These are phyloP conservation scores for Cephaloascus fragrans DNA, from an alignment of 805 yeast species.

Conservation along the genomic window DNA sequence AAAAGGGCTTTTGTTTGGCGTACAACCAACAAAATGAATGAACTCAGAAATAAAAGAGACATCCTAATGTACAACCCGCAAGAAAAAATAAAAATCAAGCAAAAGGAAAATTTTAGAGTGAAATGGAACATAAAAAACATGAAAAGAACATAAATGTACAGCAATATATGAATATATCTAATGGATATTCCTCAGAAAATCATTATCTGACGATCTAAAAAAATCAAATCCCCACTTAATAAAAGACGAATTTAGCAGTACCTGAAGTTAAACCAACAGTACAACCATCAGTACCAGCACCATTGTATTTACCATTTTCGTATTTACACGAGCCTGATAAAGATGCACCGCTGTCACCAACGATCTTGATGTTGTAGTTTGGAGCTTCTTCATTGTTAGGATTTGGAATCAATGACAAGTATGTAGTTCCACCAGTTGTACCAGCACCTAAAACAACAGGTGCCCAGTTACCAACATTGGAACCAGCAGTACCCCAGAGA, in stretches of 20 bases:
- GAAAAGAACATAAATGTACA: no score
- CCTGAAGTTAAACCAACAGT: slow-evolving; percentile 86
- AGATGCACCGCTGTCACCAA: slow-evolving; percentile 35
- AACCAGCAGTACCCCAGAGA: slow-evolving; percentile 54
- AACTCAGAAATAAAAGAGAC: no score
- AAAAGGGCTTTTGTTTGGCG: no score
- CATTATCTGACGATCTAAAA: no score
- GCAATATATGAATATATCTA: no score
- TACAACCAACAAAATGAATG: no score
- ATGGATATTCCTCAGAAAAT: no score
- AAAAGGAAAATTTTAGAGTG: no score
- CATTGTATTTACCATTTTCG: slow-evolving; percentile 67
- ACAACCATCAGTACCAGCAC: slow-evolving; percentile 76
- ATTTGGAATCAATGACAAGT: slow-evolving; percentile 68
- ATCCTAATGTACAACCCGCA: no score
- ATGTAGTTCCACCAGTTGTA: slow-evolving; percentile 45
- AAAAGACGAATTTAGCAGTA: slow-evolving; percentile 74
- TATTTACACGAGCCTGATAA: slow-evolving; percentile 69
- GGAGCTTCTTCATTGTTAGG: slow-evolving; percentile 49
- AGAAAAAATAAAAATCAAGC: no score
- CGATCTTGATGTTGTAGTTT: slow-evolving; percentile 33
- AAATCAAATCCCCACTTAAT: no score
- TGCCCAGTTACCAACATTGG: slow-evolving; percentile 71
- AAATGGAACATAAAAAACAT: no score
- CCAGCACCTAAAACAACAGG: slow-evolving; percentile 77